Percentiles rank a stretch among this genome's conserved stretches.
These are phyloP conservation scores for Suhomyces ambrosiae DNA, from an alignment of 1,139 yeast genomes.

Conservation along the genomic window DNA sequence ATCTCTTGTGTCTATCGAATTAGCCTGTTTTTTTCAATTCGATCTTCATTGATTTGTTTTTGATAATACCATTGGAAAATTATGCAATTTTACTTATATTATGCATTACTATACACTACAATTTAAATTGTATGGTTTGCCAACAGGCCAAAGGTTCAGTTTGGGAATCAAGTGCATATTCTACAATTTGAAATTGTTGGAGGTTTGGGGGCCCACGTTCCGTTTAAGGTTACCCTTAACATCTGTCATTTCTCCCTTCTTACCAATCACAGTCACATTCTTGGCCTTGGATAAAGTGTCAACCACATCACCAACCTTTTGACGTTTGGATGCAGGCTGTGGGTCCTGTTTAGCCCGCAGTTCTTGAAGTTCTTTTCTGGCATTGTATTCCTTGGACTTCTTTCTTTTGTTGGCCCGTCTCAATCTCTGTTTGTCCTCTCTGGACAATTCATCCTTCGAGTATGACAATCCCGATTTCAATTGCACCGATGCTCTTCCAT, in stretches of 20 bases:
- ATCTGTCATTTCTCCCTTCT: constrained; percentile 75
- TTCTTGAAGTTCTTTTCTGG: constrained; percentile 32
- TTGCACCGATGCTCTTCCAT: constrained; percentile 57
- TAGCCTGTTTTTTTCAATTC: too few species aligned
- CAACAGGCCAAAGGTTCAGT: background rate
- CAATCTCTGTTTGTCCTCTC: constrained; percentile 85
- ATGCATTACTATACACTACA: background rate
- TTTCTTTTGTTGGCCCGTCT: constrained; percentile 87
- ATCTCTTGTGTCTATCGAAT: too few species aligned
- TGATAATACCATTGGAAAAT: too few species aligned
- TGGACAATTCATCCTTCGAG: constrained; percentile 78
- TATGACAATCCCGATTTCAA: constrained; percentile 81
- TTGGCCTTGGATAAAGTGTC: constrained; percentile 74
- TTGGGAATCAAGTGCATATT: constrained; percentile 3
- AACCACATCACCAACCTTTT: constrained; percentile 62
- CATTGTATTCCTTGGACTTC: constrained; percentile 57
- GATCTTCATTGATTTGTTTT: too few species aligned
- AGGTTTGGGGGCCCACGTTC: constrained; percentile 20
- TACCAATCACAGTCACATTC: constrained; percentile 78
- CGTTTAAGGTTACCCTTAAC: constrained; percentile 67
- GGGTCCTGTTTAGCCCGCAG: constrained; percentile 29
- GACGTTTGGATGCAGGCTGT: constrained; percentile 43
- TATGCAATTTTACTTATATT: too few species aligned
- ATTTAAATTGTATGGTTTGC: background rate
- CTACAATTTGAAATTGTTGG: constrained; percentile 24